phyloP scores from a whole-genome alignment of 1,284 basidiomycete genomes.

The Schizopora paradoxa region DNA sequence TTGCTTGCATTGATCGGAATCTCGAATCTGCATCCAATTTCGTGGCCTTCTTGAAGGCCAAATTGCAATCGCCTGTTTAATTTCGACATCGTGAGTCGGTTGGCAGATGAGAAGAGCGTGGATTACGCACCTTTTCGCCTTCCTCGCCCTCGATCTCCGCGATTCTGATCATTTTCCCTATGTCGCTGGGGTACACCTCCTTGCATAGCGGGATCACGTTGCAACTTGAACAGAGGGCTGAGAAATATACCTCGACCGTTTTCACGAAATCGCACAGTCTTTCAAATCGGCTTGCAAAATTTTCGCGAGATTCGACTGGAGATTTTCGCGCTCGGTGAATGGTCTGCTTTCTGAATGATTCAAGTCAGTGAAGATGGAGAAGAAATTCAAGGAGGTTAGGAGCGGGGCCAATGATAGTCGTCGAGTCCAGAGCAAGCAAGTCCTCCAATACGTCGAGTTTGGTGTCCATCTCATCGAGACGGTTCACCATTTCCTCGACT shows the following conservation, averaged over 20 bases:
- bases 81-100: not conserved
- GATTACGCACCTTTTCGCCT: constrained; percentile 88
- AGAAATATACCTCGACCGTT: constrained; percentile 85
- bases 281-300: constrained; percentile 79
- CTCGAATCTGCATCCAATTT: constrained; percentile 88
- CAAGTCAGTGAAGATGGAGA: constrained; percentile 85
- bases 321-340: constrained; percentile 89
- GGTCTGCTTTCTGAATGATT: constrained; percentile 90
- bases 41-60: constrained; percentile 86
- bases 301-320: constrained; percentile 61
- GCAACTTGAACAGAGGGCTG: constrained; percentile 69
- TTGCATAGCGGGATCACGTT: constrained; percentile 80
- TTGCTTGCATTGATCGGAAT: constrained; percentile 88
- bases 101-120: not conserved
- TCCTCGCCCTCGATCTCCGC: constrained; percentile 90
- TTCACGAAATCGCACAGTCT: constrained; percentile 79
- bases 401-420: constrained; percentile 75
- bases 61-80: constrained; percentile 77
- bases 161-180: constrained; percentile 91
- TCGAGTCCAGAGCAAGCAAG: constrained; percentile 72
- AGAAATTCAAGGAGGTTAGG: constrained; percentile 89
- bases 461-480: constrained; percentile 84
- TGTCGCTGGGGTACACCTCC: constrained; percentile 74
- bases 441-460: constrained; percentile 77
- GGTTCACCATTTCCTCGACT: constrained; percentile 93